These are phyloP conservation scores for Tubosaeta sp. DNA, from an alignment of 768 basidiomycete species.

Conservation along the genomic window DNA sequence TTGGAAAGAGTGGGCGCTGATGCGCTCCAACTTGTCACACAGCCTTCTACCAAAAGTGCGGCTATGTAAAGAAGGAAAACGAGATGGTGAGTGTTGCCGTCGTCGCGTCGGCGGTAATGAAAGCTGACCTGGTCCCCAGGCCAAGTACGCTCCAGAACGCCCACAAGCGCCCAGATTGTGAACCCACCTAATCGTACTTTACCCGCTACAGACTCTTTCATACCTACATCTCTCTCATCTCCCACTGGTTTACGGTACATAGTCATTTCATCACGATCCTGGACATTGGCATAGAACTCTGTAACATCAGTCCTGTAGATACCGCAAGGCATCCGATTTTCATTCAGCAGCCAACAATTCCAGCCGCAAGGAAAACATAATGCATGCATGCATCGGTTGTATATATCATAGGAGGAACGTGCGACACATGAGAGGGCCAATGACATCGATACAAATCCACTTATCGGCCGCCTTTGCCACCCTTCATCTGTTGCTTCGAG, in stretches of 20 bases:
- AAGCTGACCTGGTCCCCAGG: conserved; percentile 34
- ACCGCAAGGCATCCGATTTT: background rate
- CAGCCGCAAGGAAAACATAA: conserved; percentile 1
- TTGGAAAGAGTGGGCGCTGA: conserved; percentile 9
- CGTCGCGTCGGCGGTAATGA: background rate
- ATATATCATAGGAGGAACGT: conserved; percentile 17
- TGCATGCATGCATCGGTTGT: conserved; percentile 14
- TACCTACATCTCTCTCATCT: conserved; percentile 4
- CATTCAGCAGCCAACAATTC: background rate
- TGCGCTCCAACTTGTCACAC: conserved; percentile 5
- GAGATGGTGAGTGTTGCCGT: conserved; percentile 67
- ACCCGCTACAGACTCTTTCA: conserved; percentile 9
- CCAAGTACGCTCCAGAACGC: conserved; percentile 52
- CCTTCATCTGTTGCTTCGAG: conserved; percentile 96
- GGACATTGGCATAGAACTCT: conserved; percentile 9
- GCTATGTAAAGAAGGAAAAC: conserved; percentile 83
- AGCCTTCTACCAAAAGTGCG: conserved; percentile 99
- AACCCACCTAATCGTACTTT: conserved; percentile 1
- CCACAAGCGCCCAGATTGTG: conserved; percentile 18
- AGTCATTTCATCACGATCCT: conserved; percentile 1
- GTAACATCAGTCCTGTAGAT: conserved; percentile 16
- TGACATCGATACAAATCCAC: conserved; percentile 4
- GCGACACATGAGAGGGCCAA: conserved; percentile 21
- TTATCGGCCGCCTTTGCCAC: conserved; percentile 75
- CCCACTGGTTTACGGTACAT: conserved; percentile 6